Evolutionary conservation across 2,329 filamentous ascomycete genomes (phyloP), one percentile per base, ranked within the genome.

Genomic region (Sclerotinia nivalis): DNA sequence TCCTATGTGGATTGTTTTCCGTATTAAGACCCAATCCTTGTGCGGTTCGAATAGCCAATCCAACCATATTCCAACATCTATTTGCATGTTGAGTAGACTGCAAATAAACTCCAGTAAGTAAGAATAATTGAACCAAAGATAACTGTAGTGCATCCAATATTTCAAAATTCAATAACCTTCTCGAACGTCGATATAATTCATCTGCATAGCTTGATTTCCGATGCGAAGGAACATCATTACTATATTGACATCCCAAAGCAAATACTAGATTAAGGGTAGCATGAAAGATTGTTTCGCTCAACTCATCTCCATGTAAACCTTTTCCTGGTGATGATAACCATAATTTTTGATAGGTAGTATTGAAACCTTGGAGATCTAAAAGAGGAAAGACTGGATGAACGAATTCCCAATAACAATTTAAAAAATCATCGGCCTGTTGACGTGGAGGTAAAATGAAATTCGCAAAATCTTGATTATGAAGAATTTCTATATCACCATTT

Each of bases 1-100:
- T 50, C 34, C 60, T 34, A 9, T 15, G 28, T 6, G 22, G 54
- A 22, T 18, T 20, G 4, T 55, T 4, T 45, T 73, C 73, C 9
- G 71, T 47, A 50, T 78, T 75, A 15, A 80, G 56, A 0, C 78
- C 77, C 3, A 80, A 65, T 5, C 74, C 75, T 54, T 78, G 75
- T 12, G 78, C 78, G 2, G 74, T 73, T 18, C 78, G 74, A 12
- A 79, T 68, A 5, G 78, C 79, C 20, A 78, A 71, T 4, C 77
- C 77, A 3, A 77, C 62, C 8, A 74, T 71, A 56, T 75, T 75
- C 78, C 78, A 80, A 71, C 78, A 79, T 1, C 78, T 75, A 34
- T 78, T 73, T 6, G 74, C 74, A 37, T 76, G 73, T 0, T 71
- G 72, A 0, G 77, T 76, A 18, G 73, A 78, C 10, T 77, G 77